These are phyloP conservation scores for Eucalyptus shirleyi DNA, from an alignment of 345 rosid species.

Conservation along the genomic window DNA sequence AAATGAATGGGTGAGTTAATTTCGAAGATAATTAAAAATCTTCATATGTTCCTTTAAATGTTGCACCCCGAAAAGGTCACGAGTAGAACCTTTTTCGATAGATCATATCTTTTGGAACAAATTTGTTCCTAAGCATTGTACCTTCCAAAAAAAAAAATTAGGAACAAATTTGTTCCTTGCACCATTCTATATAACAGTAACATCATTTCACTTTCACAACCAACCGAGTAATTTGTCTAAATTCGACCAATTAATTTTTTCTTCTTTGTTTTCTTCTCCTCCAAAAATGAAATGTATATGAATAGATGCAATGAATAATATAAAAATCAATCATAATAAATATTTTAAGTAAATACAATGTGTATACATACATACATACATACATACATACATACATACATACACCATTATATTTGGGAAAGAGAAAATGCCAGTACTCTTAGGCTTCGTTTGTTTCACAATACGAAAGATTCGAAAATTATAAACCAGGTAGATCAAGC, in stretches of 20 bases:
- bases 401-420: background rate
- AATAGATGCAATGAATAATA: background rate
- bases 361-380: too few species aligned
- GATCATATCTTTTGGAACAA: background rate
- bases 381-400: too few species aligned
- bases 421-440: background rate
- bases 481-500: background rate
- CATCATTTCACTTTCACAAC: background rate
- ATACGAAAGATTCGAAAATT: too few species aligned
- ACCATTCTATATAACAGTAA: background rate
- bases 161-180: background rate
- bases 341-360: too few species aligned
- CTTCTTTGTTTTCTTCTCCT: background rate
- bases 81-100: too few species aligned
- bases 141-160: background rate
- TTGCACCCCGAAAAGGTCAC: background rate
- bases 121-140: background rate
- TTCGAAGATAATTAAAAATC: background rate
- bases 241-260: background rate
- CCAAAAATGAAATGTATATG: background rate
- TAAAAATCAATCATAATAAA: background rate
- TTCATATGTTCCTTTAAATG: background rate
- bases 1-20: background rate
- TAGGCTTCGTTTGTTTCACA: background rate
- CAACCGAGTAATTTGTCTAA: background rate